Conservation (phyloP, 768 basidiomycete genomes). For the Gymnopilus junonius region DNA sequence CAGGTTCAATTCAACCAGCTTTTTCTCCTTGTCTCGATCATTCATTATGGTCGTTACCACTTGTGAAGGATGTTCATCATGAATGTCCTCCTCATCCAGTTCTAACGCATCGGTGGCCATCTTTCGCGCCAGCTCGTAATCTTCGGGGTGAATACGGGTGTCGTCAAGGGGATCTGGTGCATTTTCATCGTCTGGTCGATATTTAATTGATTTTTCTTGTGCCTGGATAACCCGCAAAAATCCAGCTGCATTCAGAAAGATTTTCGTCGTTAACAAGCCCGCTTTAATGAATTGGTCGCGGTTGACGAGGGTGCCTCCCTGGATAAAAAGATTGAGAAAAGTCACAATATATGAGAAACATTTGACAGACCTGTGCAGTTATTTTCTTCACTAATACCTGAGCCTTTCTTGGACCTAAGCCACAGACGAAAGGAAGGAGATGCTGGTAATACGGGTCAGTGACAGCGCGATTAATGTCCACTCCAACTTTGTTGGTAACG, state of each 20-base stretch:
- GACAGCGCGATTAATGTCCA: conserved; percentile 94
- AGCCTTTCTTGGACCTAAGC: conserved; percentile 94
- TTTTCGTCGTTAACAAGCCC: conserved; percentile 78
- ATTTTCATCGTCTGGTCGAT: conserved; percentile 69
- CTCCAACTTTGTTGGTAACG: conserved; percentile 89
- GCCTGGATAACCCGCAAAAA: conserved; percentile 88
- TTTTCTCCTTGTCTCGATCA: conserved; percentile 76
- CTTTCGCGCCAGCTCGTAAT: conserved; percentile 96
- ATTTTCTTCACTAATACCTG: conserved; percentile 84
- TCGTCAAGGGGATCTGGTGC: conserved; percentile 90
- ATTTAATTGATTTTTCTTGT: conserved; percentile 60
- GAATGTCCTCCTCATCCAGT: conserved; percentile 96
- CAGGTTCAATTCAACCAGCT: conserved; percentile 88
- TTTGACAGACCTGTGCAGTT: conserved; percentile 61
- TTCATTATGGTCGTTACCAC: conserved; percentile 87
- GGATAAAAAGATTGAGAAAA: not conserved
- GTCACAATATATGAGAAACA: not conserved
- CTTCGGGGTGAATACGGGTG: conserved; percentile 96
- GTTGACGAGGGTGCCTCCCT: conserved; percentile 82
- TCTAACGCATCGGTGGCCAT: conserved; percentile 98
- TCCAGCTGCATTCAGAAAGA: conserved; percentile 92
- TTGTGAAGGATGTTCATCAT: conserved; percentile 89
- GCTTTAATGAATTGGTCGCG: conserved; percentile 88
- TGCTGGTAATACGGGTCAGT: conserved; percentile 88
- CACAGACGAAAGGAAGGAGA: conserved; percentile 88